phyloP scores from a whole-genome alignment of 2,329 filamentous ascomycete species.

The Exophiala viscosa region DNA sequence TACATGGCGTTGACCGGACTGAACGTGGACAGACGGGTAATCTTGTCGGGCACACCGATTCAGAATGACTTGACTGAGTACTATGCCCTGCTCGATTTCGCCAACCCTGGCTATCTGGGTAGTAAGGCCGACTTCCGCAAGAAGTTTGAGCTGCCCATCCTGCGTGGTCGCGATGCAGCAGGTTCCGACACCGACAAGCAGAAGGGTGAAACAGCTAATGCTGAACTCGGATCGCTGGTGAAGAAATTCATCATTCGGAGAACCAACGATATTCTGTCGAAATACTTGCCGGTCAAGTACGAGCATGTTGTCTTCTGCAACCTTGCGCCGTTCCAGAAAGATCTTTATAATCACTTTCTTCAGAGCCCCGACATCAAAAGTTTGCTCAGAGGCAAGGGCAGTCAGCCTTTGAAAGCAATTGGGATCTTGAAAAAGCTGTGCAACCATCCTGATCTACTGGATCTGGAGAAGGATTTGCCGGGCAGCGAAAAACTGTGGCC shows the following conservation, averaged over 20 bases:
- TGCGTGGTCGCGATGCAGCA: conserved; percentile 84
- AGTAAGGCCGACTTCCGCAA: conserved; percentile 90
- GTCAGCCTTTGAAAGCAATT: conserved; percentile 93
- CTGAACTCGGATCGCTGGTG: conserved; percentile 76
- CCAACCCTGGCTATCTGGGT: conserved; percentile 87
- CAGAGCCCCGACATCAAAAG: conserved; percentile 92
- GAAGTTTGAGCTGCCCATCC: conserved; percentile 85
- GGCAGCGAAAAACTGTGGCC: conserved; percentile 80
- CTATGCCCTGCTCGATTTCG: conserved; percentile 92
- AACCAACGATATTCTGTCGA: conserved; percentile 96
- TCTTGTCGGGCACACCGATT: conserved; percentile 93
- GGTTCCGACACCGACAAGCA: conserved; percentile 78
- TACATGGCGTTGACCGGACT: conserved; percentile 87
- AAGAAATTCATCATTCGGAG: conserved; percentile 98
- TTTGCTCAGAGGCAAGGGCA: conserved; percentile 86
- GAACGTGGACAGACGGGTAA: conserved; percentile 87
- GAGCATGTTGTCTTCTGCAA: conserved; percentile 99
- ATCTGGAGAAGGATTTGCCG: conserved; percentile 76
- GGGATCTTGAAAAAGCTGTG: conserved; percentile 96
- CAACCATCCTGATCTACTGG: conserved; percentile 92
- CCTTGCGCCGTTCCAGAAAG: conserved; percentile 84
- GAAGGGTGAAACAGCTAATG: conserved; percentile 77
- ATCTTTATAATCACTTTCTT: conserved; percentile 96
- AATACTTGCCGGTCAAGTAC: conserved; percentile 97
- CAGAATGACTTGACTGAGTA: conserved; percentile 99